Conservation (phyloP, 1,284 basidiomycete genomes). For the Thecaphora thlaspeos region DNA sequence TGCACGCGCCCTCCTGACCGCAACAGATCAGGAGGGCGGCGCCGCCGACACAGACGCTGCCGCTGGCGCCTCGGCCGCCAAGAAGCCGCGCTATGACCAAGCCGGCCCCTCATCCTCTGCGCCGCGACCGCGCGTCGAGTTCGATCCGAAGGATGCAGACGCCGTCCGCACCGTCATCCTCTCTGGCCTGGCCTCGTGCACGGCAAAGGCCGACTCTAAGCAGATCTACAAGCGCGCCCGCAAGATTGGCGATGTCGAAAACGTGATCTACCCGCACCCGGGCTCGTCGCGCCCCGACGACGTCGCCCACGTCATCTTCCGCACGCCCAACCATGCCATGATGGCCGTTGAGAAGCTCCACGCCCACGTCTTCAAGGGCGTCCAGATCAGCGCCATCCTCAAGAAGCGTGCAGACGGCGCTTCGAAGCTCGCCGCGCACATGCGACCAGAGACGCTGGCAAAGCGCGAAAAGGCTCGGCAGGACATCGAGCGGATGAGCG, state of each 20-base stretch:
- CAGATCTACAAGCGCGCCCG: constrained; percentile 53
- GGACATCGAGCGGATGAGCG: constrained; percentile 43
- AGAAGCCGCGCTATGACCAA: constrained; percentile 9
- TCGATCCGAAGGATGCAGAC: constrained; percentile 44
- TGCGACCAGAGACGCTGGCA: constrained; percentile 58
- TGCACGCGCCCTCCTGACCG: neutral
- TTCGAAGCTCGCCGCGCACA: constrained; percentile 63
- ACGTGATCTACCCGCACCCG: constrained; percentile 38
- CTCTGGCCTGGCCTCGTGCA: constrained; percentile 44
- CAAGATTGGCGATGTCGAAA: constrained; percentile 55
- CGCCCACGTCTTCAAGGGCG: constrained; percentile 89
- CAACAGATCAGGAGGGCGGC: neutral
- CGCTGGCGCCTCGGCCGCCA: constrained; percentile 13
- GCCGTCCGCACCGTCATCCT: constrained; percentile 53
- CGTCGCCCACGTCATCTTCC: constrained; percentile 73
- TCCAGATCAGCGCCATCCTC: constrained; percentile 78
- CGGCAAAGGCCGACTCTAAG: constrained; percentile 44
- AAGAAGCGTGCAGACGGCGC: constrained; percentile 76
- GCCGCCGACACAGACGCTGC: neutral
- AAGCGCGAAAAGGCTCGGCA: constrained; percentile 59
- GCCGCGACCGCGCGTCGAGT: neutral
- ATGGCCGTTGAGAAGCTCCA: constrained; percentile 80
- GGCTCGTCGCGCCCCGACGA: constrained; percentile 37
- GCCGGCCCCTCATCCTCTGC: neutral
- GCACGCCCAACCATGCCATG: constrained; percentile 69